Conservation (phyloP, 495 filamentous ascomycete species). For the Annulohypoxylon nitens region DNA sequence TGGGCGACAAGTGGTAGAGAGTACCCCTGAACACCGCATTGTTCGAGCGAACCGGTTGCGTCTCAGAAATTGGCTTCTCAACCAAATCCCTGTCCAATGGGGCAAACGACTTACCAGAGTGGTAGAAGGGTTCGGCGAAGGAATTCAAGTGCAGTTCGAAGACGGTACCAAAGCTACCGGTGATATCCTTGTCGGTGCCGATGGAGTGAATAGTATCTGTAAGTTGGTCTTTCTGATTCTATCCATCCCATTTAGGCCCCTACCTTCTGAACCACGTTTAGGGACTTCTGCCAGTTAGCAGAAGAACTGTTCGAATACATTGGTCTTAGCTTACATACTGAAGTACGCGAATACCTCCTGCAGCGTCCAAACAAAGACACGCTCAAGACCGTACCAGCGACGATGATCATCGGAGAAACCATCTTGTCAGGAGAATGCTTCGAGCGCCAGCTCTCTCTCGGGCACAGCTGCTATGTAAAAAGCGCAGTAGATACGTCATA, state of each 20-base stretch:
- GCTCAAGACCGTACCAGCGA: slow-evolving; percentile 34
- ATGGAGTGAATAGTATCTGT: slow-evolving; percentile 59
- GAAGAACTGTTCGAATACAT: neutral
- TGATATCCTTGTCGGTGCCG: slow-evolving; percentile 61
- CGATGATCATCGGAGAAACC: slow-evolving; percentile 43
- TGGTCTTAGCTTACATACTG: neutral
- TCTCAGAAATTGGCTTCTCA: slow-evolving; percentile 52
- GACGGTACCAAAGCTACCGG: slow-evolving; percentile 71
- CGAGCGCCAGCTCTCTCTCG: slow-evolving; percentile 49
- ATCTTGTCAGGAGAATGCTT: slow-evolving; percentile 43
- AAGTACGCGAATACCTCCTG: slow-evolving; percentile 51
- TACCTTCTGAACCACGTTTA: neutral
- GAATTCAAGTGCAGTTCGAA: slow-evolving; percentile 76
- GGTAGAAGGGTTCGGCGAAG: slow-evolving; percentile 56
- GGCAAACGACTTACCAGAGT: slow-evolving; percentile 48
- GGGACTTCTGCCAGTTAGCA: neutral
- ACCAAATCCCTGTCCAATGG: slow-evolving; percentile 52
- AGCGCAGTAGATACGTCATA: slow-evolving; percentile 10
- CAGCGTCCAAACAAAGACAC: slow-evolving; percentile 44
- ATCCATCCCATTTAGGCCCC: neutral
- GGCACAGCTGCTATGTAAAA: slow-evolving; percentile 43
- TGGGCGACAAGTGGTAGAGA: slow-evolving; percentile 34
- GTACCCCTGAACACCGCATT: slow-evolving; percentile 53
- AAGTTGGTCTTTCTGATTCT: slow-evolving; percentile 1
- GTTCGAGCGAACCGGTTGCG: slow-evolving; percentile 61